phyloP scores from a whole-genome alignment of 805 yeast species.

The Kluyveromyces nonfermentans region DNA sequence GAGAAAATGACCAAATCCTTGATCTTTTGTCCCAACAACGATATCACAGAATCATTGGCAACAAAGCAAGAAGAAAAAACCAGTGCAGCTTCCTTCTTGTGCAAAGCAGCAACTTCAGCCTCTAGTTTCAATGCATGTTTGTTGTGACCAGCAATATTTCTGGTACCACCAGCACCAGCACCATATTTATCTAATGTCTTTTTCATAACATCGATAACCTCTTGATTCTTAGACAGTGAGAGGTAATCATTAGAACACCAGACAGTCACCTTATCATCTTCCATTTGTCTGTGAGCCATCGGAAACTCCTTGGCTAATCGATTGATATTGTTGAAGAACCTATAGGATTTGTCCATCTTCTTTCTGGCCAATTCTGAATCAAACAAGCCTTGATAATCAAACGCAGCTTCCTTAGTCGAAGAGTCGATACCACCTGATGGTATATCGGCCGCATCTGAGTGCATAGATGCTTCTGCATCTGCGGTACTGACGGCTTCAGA shows the following conservation, averaged over 20 bases:
- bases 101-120: constrained; percentile 78
- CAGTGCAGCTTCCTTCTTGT: constrained; percentile 89
- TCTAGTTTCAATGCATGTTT: constrained; percentile 81
- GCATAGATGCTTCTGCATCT: constrained; percentile 13
- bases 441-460: constrained; percentile 19
- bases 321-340: constrained; percentile 95
- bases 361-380: constrained; percentile 59
- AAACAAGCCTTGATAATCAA: constrained; percentile 67
- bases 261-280: constrained; percentile 82
- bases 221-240: constrained; percentile 82
- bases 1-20: constrained; percentile 86
- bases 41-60: constrained; percentile 90
- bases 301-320: constrained; percentile 93
- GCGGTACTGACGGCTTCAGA: constrained; percentile 27
- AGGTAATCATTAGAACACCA: constrained; percentile 99
- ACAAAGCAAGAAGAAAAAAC: constrained; percentile 95
- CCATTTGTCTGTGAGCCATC: constrained; percentile 69
- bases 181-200: constrained; percentile 80
- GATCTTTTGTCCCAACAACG: constrained; percentile 83
- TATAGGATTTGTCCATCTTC: constrained; percentile 82
- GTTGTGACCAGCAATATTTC: constrained; percentile 98
- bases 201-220: constrained; percentile 69
- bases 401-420: constrained; percentile 42
- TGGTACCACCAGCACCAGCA: constrained; percentile 98
- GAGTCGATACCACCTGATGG: constrained; percentile 28